Percentiles rank a stretch among this genome's conserved stretches.
phyloP scores from a whole-genome alignment of 2,329 filamentous ascomycete genomes.

The Lizonia empirigonia region DNA sequence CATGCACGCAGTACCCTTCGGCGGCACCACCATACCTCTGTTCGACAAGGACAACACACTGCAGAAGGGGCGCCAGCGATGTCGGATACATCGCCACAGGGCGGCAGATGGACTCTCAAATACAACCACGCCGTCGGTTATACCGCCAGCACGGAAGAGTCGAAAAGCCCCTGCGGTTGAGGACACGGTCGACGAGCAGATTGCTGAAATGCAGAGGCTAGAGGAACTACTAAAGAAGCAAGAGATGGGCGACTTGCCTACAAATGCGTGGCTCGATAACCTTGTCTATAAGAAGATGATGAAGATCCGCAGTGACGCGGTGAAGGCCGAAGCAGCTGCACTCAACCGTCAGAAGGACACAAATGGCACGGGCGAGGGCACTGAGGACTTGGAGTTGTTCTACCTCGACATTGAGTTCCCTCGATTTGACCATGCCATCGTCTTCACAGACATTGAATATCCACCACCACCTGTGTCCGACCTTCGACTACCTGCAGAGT shows the following conservation, averaged over 20 bases:
- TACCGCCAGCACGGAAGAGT: conserved; percentile 60
- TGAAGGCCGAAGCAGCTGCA: conserved; percentile 42
- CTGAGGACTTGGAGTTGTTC: conserved; percentile 68
- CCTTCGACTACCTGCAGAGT: conserved; percentile 65
- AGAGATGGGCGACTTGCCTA: conserved; percentile 93
- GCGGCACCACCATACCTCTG: conserved; percentile 88
- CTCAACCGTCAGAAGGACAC: conserved; percentile 44
- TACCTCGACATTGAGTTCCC: conserved; percentile 89
- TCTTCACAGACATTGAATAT: conserved; percentile 95
- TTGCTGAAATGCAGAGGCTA: conserved; percentile 86
- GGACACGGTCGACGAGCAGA: conserved; percentile 63
- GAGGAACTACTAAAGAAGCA: conserved; percentile 95
- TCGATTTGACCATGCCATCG: conserved; percentile 91
- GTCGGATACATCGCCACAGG: conserved; percentile 79
- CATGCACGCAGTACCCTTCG: conserved; percentile 86
- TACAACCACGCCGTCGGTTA: conserved; percentile 75
- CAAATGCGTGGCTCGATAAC: conserved; percentile 94
- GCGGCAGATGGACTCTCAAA: conserved; percentile 83
- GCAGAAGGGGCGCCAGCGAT: conserved; percentile 91
- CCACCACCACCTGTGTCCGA: conserved; percentile 81
- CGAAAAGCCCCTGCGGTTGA: conserved; percentile 57
- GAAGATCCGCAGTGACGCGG: conserved; percentile 59
- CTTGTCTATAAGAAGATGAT: conserved; percentile 91
- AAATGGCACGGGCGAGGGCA: conserved; percentile 35
- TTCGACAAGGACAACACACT: conserved; percentile 92